Conservation (phyloP, 2,329 filamentous ascomycete genomes). For the Penicillium thymicola region DNA sequence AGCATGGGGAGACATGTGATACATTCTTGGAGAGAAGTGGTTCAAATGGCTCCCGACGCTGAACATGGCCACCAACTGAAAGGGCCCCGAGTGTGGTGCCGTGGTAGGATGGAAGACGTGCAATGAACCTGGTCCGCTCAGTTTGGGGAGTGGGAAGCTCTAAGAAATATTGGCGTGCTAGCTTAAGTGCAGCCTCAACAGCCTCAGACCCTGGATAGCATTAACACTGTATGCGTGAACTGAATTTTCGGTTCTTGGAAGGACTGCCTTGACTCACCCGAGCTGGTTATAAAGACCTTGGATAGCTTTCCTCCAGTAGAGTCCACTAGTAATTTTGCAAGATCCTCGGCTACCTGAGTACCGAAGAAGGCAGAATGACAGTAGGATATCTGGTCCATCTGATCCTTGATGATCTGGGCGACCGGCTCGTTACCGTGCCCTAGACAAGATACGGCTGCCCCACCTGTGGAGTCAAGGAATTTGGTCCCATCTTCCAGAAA, state of each 20-base stretch:
- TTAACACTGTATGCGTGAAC: neutral
- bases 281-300: slow-evolving; percentile 56
- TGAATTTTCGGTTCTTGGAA: neutral
- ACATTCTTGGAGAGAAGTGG: slow-evolving; percentile 56
- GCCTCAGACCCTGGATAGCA: slow-evolving; percentile 59
- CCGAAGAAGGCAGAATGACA: slow-evolving; percentile 59
- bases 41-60: slow-evolving; percentile 60
- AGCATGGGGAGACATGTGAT: slow-evolving; percentile 64
- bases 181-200: slow-evolving; percentile 65
- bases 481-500: slow-evolving; percentile 53
- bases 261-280: slow-evolving; percentile 43
- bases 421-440: slow-evolving; percentile 65
- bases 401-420: slow-evolving; percentile 55
- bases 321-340: slow-evolving; percentile 50
- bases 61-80: slow-evolving; percentile 61
- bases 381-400: slow-evolving; percentile 59
- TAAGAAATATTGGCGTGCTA: slow-evolving; percentile 64
- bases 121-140: slow-evolving; percentile 59
- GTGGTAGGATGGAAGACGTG: slow-evolving; percentile 65
- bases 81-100: slow-evolving; percentile 64
- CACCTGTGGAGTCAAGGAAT: slow-evolving; percentile 70
- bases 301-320: slow-evolving; percentile 54
- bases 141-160: slow-evolving; percentile 54
- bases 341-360: slow-evolving; percentile 52
- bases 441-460: slow-evolving; percentile 68